Base-by-base conservation (phyloP, 139 green algal genomes). In the Klebsormidium nitens region DNA sequence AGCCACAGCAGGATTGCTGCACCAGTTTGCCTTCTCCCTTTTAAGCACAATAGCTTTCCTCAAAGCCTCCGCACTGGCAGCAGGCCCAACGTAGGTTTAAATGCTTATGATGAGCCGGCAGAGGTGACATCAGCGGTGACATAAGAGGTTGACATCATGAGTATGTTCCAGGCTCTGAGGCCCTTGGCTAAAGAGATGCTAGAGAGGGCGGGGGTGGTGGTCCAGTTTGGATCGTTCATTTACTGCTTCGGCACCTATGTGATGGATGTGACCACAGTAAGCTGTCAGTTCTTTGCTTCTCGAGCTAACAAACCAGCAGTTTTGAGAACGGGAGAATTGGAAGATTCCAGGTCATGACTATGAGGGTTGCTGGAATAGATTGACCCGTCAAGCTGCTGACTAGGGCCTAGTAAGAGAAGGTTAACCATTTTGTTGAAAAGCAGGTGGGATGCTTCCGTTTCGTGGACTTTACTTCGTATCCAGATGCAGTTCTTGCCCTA, bases 251-350 rank as follows among this genome's bases (percentile, higher is more conserved):
- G 1, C 39, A 75, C 44, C 58, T 37, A 72, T 32, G 58, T 72
- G 8, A 64, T 75, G 28, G 68, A 60, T 23, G 68, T 75, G 29
- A 75, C 67, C 57, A 67, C 72, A 42, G 63, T 71, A 60, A 26
- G 63, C 49, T 2, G 35, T 59, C 19, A 61, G 5, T 14, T 63
- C 32, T 38, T 36, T 3, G 4, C 44, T 11, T 14, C 46, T 8
- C 1, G 6, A 61, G 6, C 1, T 4, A 28, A 38, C 28, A 34
- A 14, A 31, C 17, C 29, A 4, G 6, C 32, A 19, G 4, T 6
- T 23, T 5, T 19, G 4, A 19, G 8, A 5, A 42, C n/a, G 3
- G 36, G 4, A 57, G 8, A 3, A 8, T 14, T 50, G 8, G 42
- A 26, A 8, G 11, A 50, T 50, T 14, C 11, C 42, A 50, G 42